phyloP scores from a whole-genome alignment of 179 eudicot genomes.

The Vitellaria paradoxa region DNA sequence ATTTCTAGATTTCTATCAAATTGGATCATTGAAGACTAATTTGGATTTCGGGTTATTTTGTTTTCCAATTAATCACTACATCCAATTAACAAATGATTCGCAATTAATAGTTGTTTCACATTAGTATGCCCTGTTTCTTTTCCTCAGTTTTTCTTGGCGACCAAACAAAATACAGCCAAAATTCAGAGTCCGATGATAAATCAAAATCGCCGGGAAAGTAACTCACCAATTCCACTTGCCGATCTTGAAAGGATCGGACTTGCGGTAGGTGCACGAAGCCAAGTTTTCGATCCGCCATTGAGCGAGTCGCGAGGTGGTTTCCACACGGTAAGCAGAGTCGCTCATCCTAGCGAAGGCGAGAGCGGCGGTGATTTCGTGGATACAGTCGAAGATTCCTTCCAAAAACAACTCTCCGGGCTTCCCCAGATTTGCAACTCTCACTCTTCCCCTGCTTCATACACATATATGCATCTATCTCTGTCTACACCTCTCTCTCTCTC shows the following conservation, averaged over 20 bases:
- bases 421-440: slow-evolving; percentile 51
- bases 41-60: not conserved
- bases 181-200: not conserved
- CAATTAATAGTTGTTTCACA: not conserved
- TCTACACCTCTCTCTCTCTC: not conserved
- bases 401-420: slow-evolving; percentile 52
- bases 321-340: slow-evolving; percentile 65
- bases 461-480: not conserved
- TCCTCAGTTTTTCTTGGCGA: not conserved
- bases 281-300: slow-evolving; percentile 89
- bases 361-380: slow-evolving; percentile 71
- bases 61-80: not conserved
- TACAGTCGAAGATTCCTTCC: slow-evolving; percentile 65
- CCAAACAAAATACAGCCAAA: slow-evolving; percentile 13
- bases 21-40: no score
- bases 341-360: slow-evolving; percentile 67
- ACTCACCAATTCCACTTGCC: slow-evolving; percentile 86
- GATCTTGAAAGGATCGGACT: slow-evolving; percentile 85
- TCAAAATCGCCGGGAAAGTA: not conserved
- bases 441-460: slow-evolving; percentile 31
- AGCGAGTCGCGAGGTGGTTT: slow-evolving; percentile 80
- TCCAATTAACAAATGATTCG: not conserved
- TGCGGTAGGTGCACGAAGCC: slow-evolving; percentile 69
- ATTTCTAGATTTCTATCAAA: not conserved
- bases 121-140: not conserved